Evolutionary conservation across 2,329 filamentous ascomycete genomes (phyloP).

Genomic region (Canariomyces notabilis): DNA sequence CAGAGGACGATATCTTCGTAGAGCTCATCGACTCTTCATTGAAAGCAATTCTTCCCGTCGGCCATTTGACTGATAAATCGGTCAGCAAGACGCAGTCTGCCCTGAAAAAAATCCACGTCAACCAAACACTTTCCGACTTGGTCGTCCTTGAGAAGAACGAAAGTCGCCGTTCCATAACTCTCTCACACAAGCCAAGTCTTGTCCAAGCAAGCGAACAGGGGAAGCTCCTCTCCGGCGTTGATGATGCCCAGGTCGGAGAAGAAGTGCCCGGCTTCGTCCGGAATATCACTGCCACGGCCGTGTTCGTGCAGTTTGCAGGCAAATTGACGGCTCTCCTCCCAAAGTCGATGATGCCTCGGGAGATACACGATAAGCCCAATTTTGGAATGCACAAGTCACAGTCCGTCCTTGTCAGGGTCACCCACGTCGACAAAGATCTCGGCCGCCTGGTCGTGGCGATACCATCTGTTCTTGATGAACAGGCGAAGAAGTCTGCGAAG

Average conservation of each 20-base stretch:
- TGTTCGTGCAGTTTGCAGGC: slow-evolving; percentile 85
- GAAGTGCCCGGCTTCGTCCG: slow-evolving; percentile 74
- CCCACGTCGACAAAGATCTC: slow-evolving; percentile 65
- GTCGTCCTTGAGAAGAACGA: slow-evolving; percentile 82
- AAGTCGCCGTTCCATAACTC: slow-evolving; percentile 65
- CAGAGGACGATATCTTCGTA: slow-evolving; percentile 68
- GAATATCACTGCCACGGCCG: slow-evolving; percentile 73
- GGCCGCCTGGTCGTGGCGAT: slow-evolving; percentile 60
- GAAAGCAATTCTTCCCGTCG: slow-evolving; percentile 69
- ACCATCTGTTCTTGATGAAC: slow-evolving; percentile 42
- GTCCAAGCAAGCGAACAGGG: slow-evolving; percentile 68
- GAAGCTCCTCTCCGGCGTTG: slow-evolving; percentile 66
- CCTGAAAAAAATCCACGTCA: slow-evolving; percentile 76
- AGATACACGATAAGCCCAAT: slow-evolving; percentile 60
- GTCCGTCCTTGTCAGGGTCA: slow-evolving; percentile 66
- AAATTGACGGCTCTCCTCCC: slow-evolving; percentile 73
- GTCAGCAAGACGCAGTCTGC: slow-evolving; percentile 70
- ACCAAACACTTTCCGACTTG: slow-evolving; percentile 76
- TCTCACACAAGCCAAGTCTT: slow-evolving; percentile 80
- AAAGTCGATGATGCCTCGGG: slow-evolving; percentile 69
- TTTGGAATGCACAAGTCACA: slow-evolving; percentile 78
- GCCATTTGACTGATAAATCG: slow-evolving; percentile 82
- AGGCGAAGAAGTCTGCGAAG: slow-evolving; percentile 35
- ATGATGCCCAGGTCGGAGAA: slow-evolving; percentile 64
- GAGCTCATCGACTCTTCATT: slow-evolving; percentile 70